Percentiles rank a stretch among this genome's conserved stretches.
These are phyloP conservation scores for Cytospora piceae DNA, from an alignment of 2,329 filamentous ascomycete genomes.

Conservation along the genomic window DNA sequence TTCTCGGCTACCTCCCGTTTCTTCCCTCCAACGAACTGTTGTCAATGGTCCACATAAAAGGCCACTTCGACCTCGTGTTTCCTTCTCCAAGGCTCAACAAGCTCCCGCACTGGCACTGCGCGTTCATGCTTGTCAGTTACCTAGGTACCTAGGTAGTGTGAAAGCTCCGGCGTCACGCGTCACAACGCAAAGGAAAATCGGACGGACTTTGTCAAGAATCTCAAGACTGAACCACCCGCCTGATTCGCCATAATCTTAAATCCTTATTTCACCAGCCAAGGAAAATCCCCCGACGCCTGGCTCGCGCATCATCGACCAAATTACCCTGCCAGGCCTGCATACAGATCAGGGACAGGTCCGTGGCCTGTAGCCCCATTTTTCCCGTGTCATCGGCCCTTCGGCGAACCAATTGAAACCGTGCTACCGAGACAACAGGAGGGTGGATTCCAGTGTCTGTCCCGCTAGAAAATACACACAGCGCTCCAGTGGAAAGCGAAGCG, in stretches of 20 bases:
- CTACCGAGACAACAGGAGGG: conserved; percentile 7
- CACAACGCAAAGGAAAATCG: neutral
- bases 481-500: neutral
- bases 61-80: neutral
- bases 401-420: conserved; percentile 18
- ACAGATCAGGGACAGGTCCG: neutral
- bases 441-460: conserved; percentile 17
- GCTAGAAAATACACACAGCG: conserved; percentile 10
- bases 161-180: conserved; percentile 1
- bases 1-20: neutral
- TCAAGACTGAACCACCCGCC: neutral
- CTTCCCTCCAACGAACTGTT: neutral
- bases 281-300: conserved; percentile 19
- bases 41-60: neutral
- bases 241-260: conserved; percentile 13
- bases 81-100: neutral
- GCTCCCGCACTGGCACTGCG: neutral
- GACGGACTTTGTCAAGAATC: neutral
- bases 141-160: neutral
- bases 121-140: neutral
- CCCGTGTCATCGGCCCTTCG: conserved; percentile 19
- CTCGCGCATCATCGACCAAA: conserved; percentile 8
- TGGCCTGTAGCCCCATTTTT: neutral
- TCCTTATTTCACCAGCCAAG: conserved; percentile 21
- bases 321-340: neutral